Conservation (phyloP, 1,139 yeast species). For the Saccharomyces hybrid region DNA sequence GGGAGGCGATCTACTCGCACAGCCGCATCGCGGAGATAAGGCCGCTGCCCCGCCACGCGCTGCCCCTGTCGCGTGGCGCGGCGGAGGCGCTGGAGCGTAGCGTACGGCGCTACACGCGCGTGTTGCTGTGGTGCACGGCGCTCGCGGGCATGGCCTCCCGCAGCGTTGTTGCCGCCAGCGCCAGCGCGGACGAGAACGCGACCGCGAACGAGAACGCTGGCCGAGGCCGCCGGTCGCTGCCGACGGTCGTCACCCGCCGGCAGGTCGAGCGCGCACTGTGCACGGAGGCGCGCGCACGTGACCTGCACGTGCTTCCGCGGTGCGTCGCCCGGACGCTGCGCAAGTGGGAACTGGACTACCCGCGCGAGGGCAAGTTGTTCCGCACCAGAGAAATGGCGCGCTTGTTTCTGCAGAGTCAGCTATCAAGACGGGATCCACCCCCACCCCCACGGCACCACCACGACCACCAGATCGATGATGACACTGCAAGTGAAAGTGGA, state of each 20-base stretch:
- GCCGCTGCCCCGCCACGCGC: constrained; percentile 13
- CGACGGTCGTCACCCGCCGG: constrained; percentile 17
- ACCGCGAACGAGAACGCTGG: constrained; percentile 5
- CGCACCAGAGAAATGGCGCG: constrained; percentile 16
- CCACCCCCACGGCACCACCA: background rate
- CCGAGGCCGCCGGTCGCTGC: constrained; percentile 17
- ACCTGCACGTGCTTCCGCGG: background rate
- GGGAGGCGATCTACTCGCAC: constrained; percentile 24
- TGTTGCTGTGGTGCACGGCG: constrained; percentile 17
- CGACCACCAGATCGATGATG: background rate
- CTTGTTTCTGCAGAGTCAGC: constrained; percentile 1
- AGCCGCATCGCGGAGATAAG: constrained; percentile 17
- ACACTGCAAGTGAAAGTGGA: background rate
- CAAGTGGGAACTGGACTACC: constrained; percentile 20
- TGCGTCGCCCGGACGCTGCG: constrained; percentile 18
- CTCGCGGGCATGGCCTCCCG: constrained; percentile 6
- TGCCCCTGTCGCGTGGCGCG: constrained; percentile 12
- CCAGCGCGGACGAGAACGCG: background rate
- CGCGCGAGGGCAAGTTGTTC: constrained; percentile 22
- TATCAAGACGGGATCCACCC: background rate
- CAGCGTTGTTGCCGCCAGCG: background rate
- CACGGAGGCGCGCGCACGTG: background rate
- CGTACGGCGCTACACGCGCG: constrained; percentile 14
- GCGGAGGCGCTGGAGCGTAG: constrained; percentile 10
- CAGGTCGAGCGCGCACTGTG: constrained; percentile 5